phyloP scores from a whole-genome alignment of 2,329 filamentous ascomycete genomes.

The Penicillium sclerotigenum region DNA sequence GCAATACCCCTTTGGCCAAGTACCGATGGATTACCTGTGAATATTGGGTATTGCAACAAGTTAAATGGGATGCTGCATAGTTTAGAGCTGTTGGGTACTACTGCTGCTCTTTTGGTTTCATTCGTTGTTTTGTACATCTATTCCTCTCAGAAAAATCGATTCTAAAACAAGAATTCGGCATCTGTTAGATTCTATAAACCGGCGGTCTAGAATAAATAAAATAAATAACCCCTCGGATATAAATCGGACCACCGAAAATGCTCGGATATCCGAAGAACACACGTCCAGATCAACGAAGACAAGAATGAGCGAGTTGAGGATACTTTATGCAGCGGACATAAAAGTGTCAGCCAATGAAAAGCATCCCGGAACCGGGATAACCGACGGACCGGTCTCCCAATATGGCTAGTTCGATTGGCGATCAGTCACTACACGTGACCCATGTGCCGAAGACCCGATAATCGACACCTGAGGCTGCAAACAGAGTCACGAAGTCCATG shows the following conservation, averaged over 20 bases:
- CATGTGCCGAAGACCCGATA: slow-evolving; percentile 3
- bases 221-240: too few species aligned
- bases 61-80: neutral
- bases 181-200: neutral
- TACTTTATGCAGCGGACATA: neutral
- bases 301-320: too few species aligned
- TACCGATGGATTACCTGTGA: too few species aligned
- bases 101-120: neutral
- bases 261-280: neutral
- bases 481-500: neutral
- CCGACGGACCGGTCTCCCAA: neutral
- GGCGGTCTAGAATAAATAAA: neutral
- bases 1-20: too few species aligned
- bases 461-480: neutral
- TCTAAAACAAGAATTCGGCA: neutral
- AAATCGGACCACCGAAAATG: neutral
- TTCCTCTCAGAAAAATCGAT: neutral
- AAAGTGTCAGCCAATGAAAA: neutral
- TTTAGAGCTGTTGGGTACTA: neutral
- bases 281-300: too few species aligned
- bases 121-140: neutral
- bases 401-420: neutral
- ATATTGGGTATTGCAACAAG: neutral
- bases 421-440: neutral
- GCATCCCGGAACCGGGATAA: neutral